Evolutionary conservation across 75 land plant species (phyloP).

Genomic region (Pinus taeda): DNA sequence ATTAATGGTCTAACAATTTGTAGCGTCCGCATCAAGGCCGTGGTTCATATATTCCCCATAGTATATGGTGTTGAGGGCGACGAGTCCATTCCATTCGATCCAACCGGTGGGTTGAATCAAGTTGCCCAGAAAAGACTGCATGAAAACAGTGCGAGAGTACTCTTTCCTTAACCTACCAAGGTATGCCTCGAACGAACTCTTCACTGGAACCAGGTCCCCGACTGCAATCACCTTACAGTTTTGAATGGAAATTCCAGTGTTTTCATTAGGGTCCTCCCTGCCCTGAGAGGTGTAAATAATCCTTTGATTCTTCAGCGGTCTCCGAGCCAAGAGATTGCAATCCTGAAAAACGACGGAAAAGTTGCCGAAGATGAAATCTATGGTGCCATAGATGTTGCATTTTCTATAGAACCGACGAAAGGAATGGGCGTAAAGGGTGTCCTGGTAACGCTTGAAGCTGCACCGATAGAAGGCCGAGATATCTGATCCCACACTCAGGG

Average conservation of each 20-base stretch:
- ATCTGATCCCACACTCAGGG: conserved; percentile 28
- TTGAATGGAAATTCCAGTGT: conserved; percentile 19
- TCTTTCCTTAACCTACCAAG: conserved; percentile 24
- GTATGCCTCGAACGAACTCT: conserved; percentile 6
- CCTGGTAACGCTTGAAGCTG: conserved; percentile 28
- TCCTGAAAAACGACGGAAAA: conserved; percentile 36
- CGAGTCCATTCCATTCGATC: conserved; percentile 26
- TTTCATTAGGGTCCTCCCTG: conserved; percentile 9
- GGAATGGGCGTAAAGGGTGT: conserved; percentile 15
- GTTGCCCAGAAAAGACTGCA: conserved; percentile 17
- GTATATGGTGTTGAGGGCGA: conserved; percentile 19
- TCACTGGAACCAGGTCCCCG: not conserved
- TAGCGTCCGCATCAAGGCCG: conserved; percentile 18
- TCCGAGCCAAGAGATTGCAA: conserved; percentile 20
- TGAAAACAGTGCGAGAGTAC: conserved; percentile 25
- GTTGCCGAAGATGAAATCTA: conserved; percentile 62
- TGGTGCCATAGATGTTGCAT: conserved; percentile 33
- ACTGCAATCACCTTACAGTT: conserved; percentile 10
- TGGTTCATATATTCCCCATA: conserved; percentile 31
- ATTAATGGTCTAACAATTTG: too few species aligned
- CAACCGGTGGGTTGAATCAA: conserved; percentile 31
- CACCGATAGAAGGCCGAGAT: conserved; percentile 22
- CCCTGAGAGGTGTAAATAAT: conserved; percentile 44
- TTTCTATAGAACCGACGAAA: conserved; percentile 27
- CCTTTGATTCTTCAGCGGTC: conserved; percentile 2